These are phyloP conservation scores for Nephelium lappaceum DNA, from an alignment of 345 rosid species.

Conservation along the genomic window DNA sequence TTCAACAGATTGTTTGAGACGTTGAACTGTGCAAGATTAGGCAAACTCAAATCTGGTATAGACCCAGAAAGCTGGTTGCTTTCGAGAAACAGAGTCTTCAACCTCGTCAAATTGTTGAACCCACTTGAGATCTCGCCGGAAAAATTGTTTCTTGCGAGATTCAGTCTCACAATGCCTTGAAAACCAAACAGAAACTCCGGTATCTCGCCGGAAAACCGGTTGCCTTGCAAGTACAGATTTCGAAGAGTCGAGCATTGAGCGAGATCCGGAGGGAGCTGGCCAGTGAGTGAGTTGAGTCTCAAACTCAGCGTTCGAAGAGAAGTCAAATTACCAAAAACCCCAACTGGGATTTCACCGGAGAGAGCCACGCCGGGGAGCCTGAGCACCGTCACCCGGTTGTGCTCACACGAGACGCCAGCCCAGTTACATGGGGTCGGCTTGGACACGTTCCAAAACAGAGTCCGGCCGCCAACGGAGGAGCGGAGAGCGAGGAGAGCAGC, in stretches of 20 bases:
- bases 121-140: conserved; percentile 63
- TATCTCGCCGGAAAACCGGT: conserved; percentile 73
- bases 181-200: conserved; percentile 62
- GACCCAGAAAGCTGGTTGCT: conserved; percentile 67
- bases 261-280: conserved; percentile 78
- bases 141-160: conserved; percentile 65
- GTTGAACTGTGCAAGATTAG: conserved; percentile 68
- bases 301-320: conserved; percentile 77
- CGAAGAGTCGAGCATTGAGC: conserved; percentile 60
- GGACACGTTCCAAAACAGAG: conserved; percentile 67
- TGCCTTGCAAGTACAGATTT: conserved; percentile 80
- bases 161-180: conserved; percentile 58
- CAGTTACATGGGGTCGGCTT: conserved; percentile 68
- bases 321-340: conserved; percentile 77
- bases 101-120: conserved; percentile 65
- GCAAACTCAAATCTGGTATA: conserved; percentile 46
- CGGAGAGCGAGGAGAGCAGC: conserved; percentile 80
- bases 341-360: conserved; percentile 64
- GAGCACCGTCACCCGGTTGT: conserved; percentile 69
- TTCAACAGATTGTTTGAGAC: conserved; percentile 76
- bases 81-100: conserved; percentile 73
- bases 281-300: conserved; percentile 73
- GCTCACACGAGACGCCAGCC: conserved; percentile 75
- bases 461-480: conserved; percentile 79
- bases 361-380: conserved; percentile 84